Base-by-base conservation (phyloP, 768 basidiomycete genomes). In the Cystofilobasidium bisporidii region DNA sequence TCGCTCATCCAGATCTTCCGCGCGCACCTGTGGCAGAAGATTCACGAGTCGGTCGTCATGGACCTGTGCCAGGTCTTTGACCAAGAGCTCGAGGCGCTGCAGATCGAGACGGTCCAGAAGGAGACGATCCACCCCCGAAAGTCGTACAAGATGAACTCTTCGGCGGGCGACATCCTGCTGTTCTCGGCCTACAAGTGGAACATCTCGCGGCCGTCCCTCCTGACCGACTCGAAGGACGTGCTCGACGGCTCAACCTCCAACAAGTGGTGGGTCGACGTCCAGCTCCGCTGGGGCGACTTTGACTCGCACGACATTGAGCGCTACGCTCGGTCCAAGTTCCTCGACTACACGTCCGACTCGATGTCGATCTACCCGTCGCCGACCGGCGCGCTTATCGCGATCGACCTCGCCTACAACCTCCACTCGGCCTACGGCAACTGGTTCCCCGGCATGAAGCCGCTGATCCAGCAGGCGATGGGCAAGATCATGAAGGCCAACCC, bases 81-180 rank as follows among this genome's bases (percentile, higher is more conserved):
- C 79, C 93, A 97, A 78, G 96, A 99, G 75, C 82, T 99, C 40
- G 96, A 99, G 76, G 93, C 96, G 4, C 80, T 99, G 20, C 92
- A 97, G 72, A 99, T 99, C 73, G 96, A 98, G 81, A 98, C 93
- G 0, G 96, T 99, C 0, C 96, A 98, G 78, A 99, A 99, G 79
- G 96, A 99, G 79, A 97, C 96, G 0, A 99, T 99, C 70, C 96
- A 74, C 77, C 94, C 94, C 73, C 89, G 94, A 79, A 97, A 97
- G 82, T 96, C 91, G 82, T 99, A 99, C 85, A 99, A 99, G 84
- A 98, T 99, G 96, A 99, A 99, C 80, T 96, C 92, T 11, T 94
- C 92, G n/a, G 97, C 94, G 71, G 94, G 94, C 61, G 96, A 99
- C 75, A 94, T 99, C 75, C 81, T 99, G 24, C 82, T 99, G 61